phyloP scores from a whole-genome alignment of 768 basidiomycete species.

The Trametes gibbosa region DNA sequence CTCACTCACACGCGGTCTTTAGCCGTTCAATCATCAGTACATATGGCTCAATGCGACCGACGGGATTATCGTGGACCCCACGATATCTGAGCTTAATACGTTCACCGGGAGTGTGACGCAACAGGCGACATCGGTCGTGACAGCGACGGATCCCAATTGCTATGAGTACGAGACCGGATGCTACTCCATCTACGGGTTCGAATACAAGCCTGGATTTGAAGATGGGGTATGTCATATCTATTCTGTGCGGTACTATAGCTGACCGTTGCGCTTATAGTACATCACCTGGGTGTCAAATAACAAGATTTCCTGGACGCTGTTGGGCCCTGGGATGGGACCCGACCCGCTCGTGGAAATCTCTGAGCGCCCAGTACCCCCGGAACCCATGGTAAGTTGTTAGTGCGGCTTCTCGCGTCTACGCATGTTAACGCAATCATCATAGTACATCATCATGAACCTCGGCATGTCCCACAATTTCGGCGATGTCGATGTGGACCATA shows the following conservation, averaged over 20 bases:
- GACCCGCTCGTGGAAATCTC: slow-evolving; percentile 60
- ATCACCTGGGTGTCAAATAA: slow-evolving; percentile 81
- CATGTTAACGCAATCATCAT: neutral
- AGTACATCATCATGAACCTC: slow-evolving; percentile 85
- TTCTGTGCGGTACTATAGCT: neutral
- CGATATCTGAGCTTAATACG: slow-evolving; percentile 55
- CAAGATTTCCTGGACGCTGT: slow-evolving; percentile 71
- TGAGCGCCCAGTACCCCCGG: slow-evolving; percentile 67
- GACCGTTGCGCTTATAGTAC: slow-evolving; percentile 45
- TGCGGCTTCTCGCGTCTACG: neutral
- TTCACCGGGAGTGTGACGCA: slow-evolving; percentile 71
- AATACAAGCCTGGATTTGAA: slow-evolving; percentile 63
- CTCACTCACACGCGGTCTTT: slow-evolving; percentile 1
- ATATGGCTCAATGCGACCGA: slow-evolving; percentile 63
- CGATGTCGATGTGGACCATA: slow-evolving; percentile 62
- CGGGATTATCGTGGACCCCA: slow-evolving; percentile 52
- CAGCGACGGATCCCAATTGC: slow-evolving; percentile 62
- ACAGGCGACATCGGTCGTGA: slow-evolving; percentile 76
- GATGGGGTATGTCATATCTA: slow-evolving; percentile 42
- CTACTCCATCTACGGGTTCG: slow-evolving; percentile 79
- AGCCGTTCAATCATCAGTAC: slow-evolving; percentile 80
- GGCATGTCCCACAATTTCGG: slow-evolving; percentile 86
- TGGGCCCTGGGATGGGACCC: slow-evolving; percentile 62
- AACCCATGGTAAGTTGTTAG: slow-evolving; percentile 70
- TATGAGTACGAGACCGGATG: slow-evolving; percentile 63